phyloP scores from a whole-genome alignment of 306 rosid genomes.

The Ziziphus jujuba region DNA sequence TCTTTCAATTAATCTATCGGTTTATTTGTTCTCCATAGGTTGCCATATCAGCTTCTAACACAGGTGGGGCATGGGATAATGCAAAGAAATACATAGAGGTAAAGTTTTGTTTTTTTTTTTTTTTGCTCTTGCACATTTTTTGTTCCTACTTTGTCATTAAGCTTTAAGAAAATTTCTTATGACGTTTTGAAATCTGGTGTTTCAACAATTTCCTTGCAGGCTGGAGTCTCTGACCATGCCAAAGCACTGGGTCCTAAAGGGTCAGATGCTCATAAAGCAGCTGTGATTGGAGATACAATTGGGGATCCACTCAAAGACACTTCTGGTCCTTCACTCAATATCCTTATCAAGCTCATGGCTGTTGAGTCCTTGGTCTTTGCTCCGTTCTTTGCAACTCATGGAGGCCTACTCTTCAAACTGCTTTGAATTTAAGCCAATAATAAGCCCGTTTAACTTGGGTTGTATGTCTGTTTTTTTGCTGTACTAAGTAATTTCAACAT shows the following conservation, averaged over 20 bases:
- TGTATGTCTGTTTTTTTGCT: not conserved
- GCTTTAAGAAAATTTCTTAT: not conserved
- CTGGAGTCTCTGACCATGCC: slow-evolving; percentile 60
- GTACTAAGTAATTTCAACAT: not conserved
- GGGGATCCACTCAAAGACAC: slow-evolving; percentile 70
- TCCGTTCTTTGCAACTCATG: slow-evolving; percentile 66
- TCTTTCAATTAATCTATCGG: slow-evolving; percentile 5
- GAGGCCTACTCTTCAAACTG: slow-evolving; percentile 59
- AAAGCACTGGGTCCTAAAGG: slow-evolving; percentile 68
- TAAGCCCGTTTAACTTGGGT: not conserved
- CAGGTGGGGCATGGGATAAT: slow-evolving; percentile 72
- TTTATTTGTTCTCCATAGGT: slow-evolving; percentile 29
- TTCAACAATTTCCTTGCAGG: slow-evolving; percentile 21
- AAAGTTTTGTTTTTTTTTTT: slow-evolving; percentile 15
- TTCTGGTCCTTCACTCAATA: slow-evolving; percentile 67
- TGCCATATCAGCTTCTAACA: slow-evolving; percentile 71
- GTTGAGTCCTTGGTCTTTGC: slow-evolving; percentile 69
- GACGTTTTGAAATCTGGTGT: not conserved
- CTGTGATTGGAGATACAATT: slow-evolving; percentile 57
- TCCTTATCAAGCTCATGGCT: slow-evolving; percentile 66
- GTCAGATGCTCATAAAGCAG: slow-evolving; percentile 60
- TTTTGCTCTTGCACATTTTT: not conserved
- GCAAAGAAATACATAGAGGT: slow-evolving; percentile 74
- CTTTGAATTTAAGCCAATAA: slow-evolving; percentile 22
- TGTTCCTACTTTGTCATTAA: not conserved